These are phyloP conservation scores for Nicotiana knightiana DNA, from an alignment of 257 asterid genomes.

Conservation along the genomic window DNA sequence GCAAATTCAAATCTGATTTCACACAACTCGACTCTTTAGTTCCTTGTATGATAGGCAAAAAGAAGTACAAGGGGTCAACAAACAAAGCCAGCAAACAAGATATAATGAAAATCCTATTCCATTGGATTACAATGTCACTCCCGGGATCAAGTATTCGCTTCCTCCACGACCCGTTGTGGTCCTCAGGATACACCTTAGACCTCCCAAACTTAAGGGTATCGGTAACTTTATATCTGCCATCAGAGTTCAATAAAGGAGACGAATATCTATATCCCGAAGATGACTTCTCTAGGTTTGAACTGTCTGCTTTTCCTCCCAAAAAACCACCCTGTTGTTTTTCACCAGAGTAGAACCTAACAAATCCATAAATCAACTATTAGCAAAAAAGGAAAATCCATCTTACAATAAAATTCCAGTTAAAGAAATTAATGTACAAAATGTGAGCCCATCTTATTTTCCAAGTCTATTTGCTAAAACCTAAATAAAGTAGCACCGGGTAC, in stretches of 20 bases:
- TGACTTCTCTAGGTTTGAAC: constrained; percentile 40
- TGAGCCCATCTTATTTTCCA: not conserved
- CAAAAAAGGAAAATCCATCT: constrained; percentile 17
- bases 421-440: not conserved
- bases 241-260: constrained; percentile 31
- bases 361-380: constrained; percentile 20
- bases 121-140: constrained; percentile 75
- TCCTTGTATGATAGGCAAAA: constrained; percentile 73
- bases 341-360: constrained; percentile 66
- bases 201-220: constrained; percentile 50
- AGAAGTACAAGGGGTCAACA: constrained; percentile 81
- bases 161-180: constrained; percentile 41
- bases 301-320: constrained; percentile 46
- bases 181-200: constrained; percentile 51
- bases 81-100: constrained; percentile 82
- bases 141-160: constrained; percentile 84
- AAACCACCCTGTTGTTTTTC: constrained; percentile 49
- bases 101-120: constrained; percentile 86
- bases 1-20: constrained; percentile 63
- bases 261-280: constrained; percentile 34
- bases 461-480: not conserved
- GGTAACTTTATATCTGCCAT: constrained; percentile 35
- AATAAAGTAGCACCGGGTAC: too few relatives aligned
- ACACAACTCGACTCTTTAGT: constrained; percentile 52
- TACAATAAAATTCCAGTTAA: not conserved